Evolutionary conservation across 2,329 filamentous ascomycete species (phyloP).

Genomic region (Xylaria multiplex): DNA sequence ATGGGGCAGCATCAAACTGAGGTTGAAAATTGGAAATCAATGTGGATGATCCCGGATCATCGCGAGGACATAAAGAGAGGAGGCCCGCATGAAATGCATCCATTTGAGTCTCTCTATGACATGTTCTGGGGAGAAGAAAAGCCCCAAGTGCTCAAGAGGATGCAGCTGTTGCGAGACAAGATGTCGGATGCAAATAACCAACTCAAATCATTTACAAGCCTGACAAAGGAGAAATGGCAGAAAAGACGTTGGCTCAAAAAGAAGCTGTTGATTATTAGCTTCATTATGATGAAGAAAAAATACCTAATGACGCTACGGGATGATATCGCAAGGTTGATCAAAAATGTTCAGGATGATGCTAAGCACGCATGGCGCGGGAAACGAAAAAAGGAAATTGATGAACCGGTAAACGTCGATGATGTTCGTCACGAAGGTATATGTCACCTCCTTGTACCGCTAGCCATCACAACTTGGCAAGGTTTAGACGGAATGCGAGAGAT

Average conservation of each 20-base stretch:
- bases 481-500: slow-evolving; percentile 8
- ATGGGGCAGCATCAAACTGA: background rate
- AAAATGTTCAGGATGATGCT: background rate
- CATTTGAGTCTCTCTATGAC: slow-evolving; percentile 2
- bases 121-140: slow-evolving; percentile 1
- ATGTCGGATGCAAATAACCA: background rate
- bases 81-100: slow-evolving; percentile 2
- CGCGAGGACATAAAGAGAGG: background rate
- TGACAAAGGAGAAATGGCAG: background rate
- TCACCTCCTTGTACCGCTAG: slow-evolving; percentile 2
- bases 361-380: background rate
- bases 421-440: slow-evolving; percentile 2
- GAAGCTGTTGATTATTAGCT: background rate
- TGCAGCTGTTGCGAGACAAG: background rate
- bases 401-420: background rate
- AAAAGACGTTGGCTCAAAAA: background rate
- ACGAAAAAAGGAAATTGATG: background rate
- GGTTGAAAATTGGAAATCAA: slow-evolving; percentile 5
- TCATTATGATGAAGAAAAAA: slow-evolving; percentile 3
- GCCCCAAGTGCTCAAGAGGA: background rate
- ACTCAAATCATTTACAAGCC: background rate
- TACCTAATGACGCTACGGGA: background rate
- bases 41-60: slow-evolving; percentile 2
- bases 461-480: slow-evolving; percentile 1
- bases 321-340: background rate